Percentiles rank a stretch among this genome's conserved stretches.
phyloP scores from a whole-genome alignment of 2,329 filamentous ascomycete genomes.

The Chalaropsis thielavioides region DNA sequence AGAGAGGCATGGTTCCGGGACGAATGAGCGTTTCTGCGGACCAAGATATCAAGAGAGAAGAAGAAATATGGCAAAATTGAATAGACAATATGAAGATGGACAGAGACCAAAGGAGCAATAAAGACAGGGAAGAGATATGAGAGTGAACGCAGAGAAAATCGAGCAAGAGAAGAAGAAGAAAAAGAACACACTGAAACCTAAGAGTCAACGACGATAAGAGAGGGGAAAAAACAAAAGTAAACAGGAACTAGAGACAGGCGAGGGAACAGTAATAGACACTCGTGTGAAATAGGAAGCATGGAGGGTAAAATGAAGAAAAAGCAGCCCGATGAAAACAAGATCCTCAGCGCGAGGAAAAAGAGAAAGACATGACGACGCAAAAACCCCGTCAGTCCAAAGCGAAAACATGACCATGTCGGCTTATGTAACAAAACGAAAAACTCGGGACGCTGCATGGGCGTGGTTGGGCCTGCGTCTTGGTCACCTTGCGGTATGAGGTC shows the following conservation, averaged over 20 bases:
- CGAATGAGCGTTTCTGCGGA: not conserved
- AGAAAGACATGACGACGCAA: not conserved
- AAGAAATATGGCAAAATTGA: constrained; percentile 5
- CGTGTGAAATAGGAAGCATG: not conserved
- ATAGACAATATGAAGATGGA: constrained; percentile 7
- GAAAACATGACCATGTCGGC: constrained; percentile 11
- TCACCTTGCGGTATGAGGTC: not conserved
- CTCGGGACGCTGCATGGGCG: constrained; percentile 9
- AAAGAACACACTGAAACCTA: not conserved
- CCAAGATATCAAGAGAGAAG: not conserved
- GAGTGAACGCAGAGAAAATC: not conserved
- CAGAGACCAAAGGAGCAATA: constrained; percentile 3
- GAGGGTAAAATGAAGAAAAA: not conserved
- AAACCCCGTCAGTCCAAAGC: constrained; percentile 12
- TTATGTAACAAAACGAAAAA: constrained; percentile 16
- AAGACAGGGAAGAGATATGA: not conserved
- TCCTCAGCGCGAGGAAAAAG: not conserved
- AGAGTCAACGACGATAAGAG: constrained; percentile 3
- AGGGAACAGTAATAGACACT: constrained; percentile 6
- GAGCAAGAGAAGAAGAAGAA: constrained; percentile 5
- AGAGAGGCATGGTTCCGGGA: not conserved
- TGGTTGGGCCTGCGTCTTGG: not conserved
- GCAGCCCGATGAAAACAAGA: not conserved
- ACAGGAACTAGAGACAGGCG: constrained; percentile 8
- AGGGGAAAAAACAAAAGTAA: constrained; percentile 4